Conservation (phyloP, 2,329 filamentous ascomycete species). For the Tolypocladium guangdongense region DNA sequence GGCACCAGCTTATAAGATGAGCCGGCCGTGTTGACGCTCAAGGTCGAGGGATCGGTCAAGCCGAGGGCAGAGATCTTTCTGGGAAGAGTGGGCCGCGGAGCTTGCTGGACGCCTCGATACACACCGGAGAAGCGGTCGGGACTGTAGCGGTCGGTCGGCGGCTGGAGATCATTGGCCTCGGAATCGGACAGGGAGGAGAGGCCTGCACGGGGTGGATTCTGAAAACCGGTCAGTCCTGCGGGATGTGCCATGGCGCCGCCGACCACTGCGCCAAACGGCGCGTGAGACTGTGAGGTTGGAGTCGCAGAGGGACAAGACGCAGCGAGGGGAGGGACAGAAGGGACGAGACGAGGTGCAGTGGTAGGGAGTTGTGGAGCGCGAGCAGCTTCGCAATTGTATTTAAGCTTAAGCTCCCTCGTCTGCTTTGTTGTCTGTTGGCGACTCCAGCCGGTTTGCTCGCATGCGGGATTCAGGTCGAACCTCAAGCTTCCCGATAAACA, state of each 20-base stretch:
- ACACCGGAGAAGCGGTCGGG: constrained; percentile 40
- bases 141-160: constrained; percentile 19
- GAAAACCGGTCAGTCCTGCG: constrained; percentile 20
- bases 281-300: not conserved
- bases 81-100: constrained; percentile 30
- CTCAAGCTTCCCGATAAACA: not conserved
- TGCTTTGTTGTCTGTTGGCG: not conserved
- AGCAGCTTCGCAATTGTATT: not conserved
- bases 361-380: not conserved
- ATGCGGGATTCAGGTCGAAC: not conserved
- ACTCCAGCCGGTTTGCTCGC: not conserved
- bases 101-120: constrained; percentile 40
- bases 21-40: not conserved
- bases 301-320: not conserved
- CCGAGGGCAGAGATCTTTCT: constrained; percentile 33
- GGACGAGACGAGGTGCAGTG: not conserved
- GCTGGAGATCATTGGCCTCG: constrained; percentile 27
- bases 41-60: constrained; percentile 17
- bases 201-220: constrained; percentile 17
- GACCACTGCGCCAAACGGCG: not conserved
- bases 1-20: constrained; percentile 3
- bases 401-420: not conserved
- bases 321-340: not conserved
- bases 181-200: constrained; percentile 32
- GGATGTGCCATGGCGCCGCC: constrained; percentile 14